phyloP scores from a whole-genome alignment of 2,329 filamentous ascomycete species.

The Chalara sp. region DNA sequence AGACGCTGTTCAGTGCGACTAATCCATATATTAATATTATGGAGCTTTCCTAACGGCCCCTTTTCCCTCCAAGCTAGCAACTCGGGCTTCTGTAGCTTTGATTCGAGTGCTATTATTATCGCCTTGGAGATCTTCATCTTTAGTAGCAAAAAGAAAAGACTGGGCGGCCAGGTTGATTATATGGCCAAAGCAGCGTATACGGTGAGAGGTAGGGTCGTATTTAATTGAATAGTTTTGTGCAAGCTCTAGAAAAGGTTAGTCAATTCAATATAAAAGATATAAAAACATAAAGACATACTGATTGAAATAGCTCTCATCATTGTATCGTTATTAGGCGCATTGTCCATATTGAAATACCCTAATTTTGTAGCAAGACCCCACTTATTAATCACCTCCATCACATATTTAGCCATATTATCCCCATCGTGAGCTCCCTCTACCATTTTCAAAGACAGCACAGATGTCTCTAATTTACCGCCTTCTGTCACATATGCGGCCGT shows the following conservation, averaged over 20 bases:
- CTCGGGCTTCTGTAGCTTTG: neutral
- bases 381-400: neutral
- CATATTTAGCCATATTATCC: neutral
- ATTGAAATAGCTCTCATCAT: neutral
- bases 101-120: neutral
- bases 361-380: neutral
- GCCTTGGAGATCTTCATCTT: too few species aligned
- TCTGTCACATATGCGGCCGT: neutral
- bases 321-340: neutral
- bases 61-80: neutral
- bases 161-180: neutral
- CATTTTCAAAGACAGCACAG: neutral
- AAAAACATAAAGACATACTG: neutral
- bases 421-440: neutral
- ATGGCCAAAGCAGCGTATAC: neutral
- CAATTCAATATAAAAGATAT: neutral
- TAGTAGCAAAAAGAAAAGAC: too few species aligned
- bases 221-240: neutral
- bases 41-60: neutral
- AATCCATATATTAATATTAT: neutral
- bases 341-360: neutral
- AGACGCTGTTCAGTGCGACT: neutral
- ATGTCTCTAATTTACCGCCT: neutral
- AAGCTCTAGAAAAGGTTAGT: too few species aligned
- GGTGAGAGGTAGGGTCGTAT: neutral